Base-by-base conservation (phyloP, 2,329 filamentous ascomycete genomes). In the Nigrograna mackinnonii region DNA sequence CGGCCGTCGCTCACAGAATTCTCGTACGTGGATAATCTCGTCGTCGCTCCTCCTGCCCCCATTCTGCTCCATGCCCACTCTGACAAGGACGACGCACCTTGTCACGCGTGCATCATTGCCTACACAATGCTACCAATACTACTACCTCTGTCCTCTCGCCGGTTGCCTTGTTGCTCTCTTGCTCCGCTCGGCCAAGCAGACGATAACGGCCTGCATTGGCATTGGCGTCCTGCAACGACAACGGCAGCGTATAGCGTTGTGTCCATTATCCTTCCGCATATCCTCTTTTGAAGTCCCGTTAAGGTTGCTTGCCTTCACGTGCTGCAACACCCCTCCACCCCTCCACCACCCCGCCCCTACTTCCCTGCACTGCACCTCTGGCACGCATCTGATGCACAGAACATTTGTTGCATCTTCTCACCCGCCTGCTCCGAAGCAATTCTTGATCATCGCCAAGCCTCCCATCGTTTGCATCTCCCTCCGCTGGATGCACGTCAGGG, bases 1-100 rank as follows among this genome's bases (percentile, higher is more conserved):
- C 64, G 73, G 72, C 72, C 66, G 67, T 59, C 70, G 73, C 58
- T 72, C 63, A 56, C 67, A 71, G 49, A 60, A 73, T 53, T 76
- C 74, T 61, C 72, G 75, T 78, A 72, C 66, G 75, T 75, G 44
- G 34, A 39, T 45, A 14, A 45, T 52, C 44, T 41, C 35, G 50
- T 37, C 37, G 36, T 46, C 37, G 33, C 47, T 35, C 38, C 47
- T 36, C 26, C 22, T 47, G 19, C 38, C 43, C 41, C 16, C 22
- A 37, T 34, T 24, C 18, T 16, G 37, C 14, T 45, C 47, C 55
- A 55, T 44, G n/a, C 38, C 49, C 39, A 37, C 47, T 35, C 30
- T 24, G 47, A 18, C 39, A 46, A n/a, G n/a, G n/a, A n/a, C n/a
- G 44, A 14, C 30, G 41, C 36, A 35, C 16, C 14, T 41, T n/a